Evolutionary conservation across 2,329 filamentous ascomycete genomes (phyloP).

Genomic region (Botrytis deweyae): DNA sequence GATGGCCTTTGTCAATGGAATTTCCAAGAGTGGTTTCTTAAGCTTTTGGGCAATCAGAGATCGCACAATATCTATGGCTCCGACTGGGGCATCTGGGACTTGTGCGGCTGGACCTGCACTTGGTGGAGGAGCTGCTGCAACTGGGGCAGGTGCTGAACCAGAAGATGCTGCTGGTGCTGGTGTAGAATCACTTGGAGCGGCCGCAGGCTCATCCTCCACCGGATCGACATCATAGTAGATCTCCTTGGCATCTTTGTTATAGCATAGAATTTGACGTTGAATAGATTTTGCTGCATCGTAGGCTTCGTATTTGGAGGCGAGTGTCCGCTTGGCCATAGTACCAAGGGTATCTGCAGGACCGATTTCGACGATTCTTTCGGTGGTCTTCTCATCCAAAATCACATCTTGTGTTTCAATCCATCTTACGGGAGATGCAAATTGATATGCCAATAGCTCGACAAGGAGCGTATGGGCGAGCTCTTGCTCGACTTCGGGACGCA

Average conservation of each 20-base stretch:
- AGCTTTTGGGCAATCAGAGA: slow-evolving; percentile 93
- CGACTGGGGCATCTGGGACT: slow-evolving; percentile 82
- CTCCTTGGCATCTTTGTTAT: slow-evolving; percentile 98
- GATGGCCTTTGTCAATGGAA: slow-evolving; percentile 94
- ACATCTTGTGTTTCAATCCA: slow-evolving; percentile 99
- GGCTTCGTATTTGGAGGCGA: slow-evolving; percentile 96
- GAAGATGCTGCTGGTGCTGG: slow-evolving; percentile 45
- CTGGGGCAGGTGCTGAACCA: slow-evolving; percentile 51
- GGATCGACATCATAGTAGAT: slow-evolving; percentile 99
- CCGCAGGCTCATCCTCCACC: slow-evolving; percentile 80
- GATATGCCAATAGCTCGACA: slow-evolving; percentile 97
- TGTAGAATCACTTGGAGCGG: slow-evolving; percentile 44
- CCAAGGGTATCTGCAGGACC: slow-evolving; percentile 95
- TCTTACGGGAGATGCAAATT: slow-evolving; percentile 97
- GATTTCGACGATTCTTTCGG: slow-evolving; percentile 96
- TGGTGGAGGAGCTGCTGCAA: slow-evolving; percentile 57
- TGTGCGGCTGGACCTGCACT: slow-evolving; percentile 83
- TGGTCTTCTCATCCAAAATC: slow-evolving; percentile 91
- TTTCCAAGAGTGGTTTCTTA: slow-evolving; percentile 87
- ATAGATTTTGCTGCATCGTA: slow-evolving; percentile 97
- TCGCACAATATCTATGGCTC: slow-evolving; percentile 85
- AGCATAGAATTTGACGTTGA: slow-evolving; percentile 96
- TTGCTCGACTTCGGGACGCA: slow-evolving; percentile 99
- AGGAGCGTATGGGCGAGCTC: slow-evolving; percentile 98
- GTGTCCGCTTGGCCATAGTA: slow-evolving; percentile 93